These are phyloP conservation scores for Rhizoclosmatium sp. DNA, from an alignment of 192 early-diverging fungal species.

Conservation along the genomic window DNA sequence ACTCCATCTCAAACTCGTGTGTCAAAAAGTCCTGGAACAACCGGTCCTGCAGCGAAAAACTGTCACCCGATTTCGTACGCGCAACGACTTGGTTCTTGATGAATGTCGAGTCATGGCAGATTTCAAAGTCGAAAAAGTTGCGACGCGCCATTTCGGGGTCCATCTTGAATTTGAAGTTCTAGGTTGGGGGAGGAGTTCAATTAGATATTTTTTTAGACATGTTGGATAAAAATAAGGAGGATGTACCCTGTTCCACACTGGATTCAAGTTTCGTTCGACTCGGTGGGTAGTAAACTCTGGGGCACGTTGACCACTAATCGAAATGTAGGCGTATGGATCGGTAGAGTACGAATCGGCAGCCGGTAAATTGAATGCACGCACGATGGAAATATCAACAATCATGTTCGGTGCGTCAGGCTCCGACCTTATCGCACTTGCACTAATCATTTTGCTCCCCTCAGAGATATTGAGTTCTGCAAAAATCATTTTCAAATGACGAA, in stretches of 20 bases:
- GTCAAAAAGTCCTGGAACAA: constrained; percentile 48
- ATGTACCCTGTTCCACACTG: constrained; percentile 54
- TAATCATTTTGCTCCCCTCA: background rate
- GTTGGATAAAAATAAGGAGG: constrained; percentile 34
- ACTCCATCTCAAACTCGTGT: constrained; percentile 39
- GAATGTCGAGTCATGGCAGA: constrained; percentile 39
- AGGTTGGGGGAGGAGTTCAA: no score
- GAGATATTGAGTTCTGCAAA: constrained; percentile 40
- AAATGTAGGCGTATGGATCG: constrained; percentile 53
- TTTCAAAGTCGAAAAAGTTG: constrained; percentile 34
- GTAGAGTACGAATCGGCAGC: constrained; percentile 45
- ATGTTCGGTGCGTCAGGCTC: background rate
- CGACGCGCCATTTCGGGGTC: background rate
- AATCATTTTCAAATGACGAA: constrained; percentile 42
- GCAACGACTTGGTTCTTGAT: background rate
- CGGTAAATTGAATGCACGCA: constrained; percentile 47
- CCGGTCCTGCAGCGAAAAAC: constrained; percentile 23
- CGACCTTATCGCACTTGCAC: background rate
- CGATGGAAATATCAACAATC: background rate
- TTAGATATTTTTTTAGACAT: no score
- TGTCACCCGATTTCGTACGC: background rate
- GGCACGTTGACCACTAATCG: constrained; percentile 8
- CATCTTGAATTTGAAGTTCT: background rate
- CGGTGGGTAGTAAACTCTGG: constrained; percentile 29
- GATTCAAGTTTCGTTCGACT: constrained; percentile 49